Evolutionary conservation across 805 yeast species (phyloP).

Genomic region (Barnettozyma sp.): DNA sequence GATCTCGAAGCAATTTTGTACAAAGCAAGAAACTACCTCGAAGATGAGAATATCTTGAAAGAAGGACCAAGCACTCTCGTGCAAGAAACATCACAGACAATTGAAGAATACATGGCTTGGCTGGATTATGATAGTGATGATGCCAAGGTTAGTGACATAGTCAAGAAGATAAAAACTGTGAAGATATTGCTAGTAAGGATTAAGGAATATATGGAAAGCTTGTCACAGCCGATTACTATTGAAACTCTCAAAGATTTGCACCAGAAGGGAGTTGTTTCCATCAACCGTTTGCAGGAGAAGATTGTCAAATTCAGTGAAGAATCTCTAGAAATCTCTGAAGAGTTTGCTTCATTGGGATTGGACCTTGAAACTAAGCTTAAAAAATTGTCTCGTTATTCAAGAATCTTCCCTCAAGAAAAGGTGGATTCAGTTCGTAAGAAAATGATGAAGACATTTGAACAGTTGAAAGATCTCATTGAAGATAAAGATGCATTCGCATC

Average conservation of each 20-base stretch:
- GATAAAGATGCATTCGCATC: slow-evolving; percentile 15
- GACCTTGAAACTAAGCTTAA: slow-evolving; percentile 48
- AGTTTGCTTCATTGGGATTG: slow-evolving; percentile 38
- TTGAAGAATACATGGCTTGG: slow-evolving; percentile 62
- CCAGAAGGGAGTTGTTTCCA: slow-evolving; percentile 34
- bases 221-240: slow-evolving; percentile 40
- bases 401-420: slow-evolving; percentile 24
- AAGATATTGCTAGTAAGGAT: slow-evolving; percentile 27
- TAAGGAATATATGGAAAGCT: slow-evolving; percentile 34
- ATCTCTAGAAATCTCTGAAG: slow-evolving; percentile 34
- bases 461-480: slow-evolving; percentile 24
- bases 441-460: slow-evolving; percentile 25
- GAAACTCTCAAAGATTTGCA: slow-evolving; percentile 39
- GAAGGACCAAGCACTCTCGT: slow-evolving; percentile 37
- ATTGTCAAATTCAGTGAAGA: slow-evolving; percentile 41
- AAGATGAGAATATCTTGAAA: slow-evolving; percentile 40
- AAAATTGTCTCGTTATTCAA: slow-evolving; percentile 31
- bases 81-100: slow-evolving; percentile 30
- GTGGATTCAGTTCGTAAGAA: slow-evolving; percentile 24
- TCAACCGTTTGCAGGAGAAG: slow-evolving; percentile 37
- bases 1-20: slow-evolving; percentile 69
- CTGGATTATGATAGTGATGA: slow-evolving; percentile 62
- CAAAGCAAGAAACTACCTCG: slow-evolving; percentile 53
- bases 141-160: slow-evolving; percentile 35
- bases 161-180: slow-evolving; percentile 26